Base-by-base conservation (phyloP, 371 early-diverging fungal genomes). In the Mucor circinelloides region DNA sequence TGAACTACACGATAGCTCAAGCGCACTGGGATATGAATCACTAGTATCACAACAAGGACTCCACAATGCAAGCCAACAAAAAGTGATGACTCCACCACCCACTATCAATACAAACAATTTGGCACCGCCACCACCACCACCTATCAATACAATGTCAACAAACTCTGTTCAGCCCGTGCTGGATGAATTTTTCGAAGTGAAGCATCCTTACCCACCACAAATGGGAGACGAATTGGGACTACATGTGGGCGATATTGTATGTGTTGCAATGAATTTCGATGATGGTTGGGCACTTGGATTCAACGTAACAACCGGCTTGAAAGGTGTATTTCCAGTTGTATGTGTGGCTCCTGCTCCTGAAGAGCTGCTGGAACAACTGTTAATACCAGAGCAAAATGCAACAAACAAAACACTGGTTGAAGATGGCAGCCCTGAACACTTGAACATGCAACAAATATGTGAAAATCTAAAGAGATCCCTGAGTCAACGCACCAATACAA, bases 241-340 rank as follows among this genome's bases (percentile, higher is more conserved):
- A 30, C 71, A 83, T 58, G 79, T 78, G 0, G 90, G 90, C 15
- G 93, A 93, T 73, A 81, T 89, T 57, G 78, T 93, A 6, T 85
- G 80, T 19, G 79, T 93, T 10, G 80, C 82, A 31, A 67, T 78
- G 55, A 78, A 74, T 36, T 90, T 89, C 69, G 88, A 89, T 63
- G 91, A 91, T 68, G 90, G 90, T 2, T 91, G 92, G 92, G 92
- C 86, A 17, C 79, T 90, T 8, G 92, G 92, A 3, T 77, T 81
- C 48, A 91, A 90, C 80, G 85, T 87, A 58, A 82, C 83, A 50
- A 87, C 91, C 1, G 87, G 89, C 9, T 74, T 79, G 28, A 81
- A 80, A 54, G 93, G 93, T 12, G 91, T 89, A 8, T 93, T 93
- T 77, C 93, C 93, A 6, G 58, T 89, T 15, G 87, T 87, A 6